Evolutionary conservation across 106 monocot genomes (phyloP), one percentile per base, ranked within the genome.

Genomic region (Hemerocallis citrina): DNA sequence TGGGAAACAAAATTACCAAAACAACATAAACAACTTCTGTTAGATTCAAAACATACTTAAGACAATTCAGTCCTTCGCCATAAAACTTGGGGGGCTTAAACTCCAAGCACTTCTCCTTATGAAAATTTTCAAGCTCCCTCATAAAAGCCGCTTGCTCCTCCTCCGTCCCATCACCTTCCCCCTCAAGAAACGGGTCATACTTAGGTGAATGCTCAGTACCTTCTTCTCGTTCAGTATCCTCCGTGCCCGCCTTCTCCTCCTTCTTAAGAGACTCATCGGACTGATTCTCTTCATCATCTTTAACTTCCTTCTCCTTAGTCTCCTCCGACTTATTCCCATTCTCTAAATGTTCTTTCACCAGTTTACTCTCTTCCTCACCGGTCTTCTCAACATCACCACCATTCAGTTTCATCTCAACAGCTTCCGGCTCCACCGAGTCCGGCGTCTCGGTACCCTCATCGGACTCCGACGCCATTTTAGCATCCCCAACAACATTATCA

Each of bases 81-180:
- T 96, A 96, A 42, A 96, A 96, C 68, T 88, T 96, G 5, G 91
- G 96, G 13, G 96, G 84, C 56, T 96, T 96, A 68, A 87, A 96
- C 55, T 96, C 96, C 69, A 91, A 59, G 65, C 52, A 79, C 59
- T 59, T 87, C 57, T 84, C 96, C 68, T 46, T 90, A 41, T 82
- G 76, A 50, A 91, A 96, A 49, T 49, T 91, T 59, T 96, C 90
- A 43, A 96, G 76, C 45, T 84, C 96, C 50, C 67, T 83, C 91
- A 96, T 91, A 63, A 96, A 96, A 31, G 84, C 81, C 43, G 74
- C 65, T 58, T 96, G 96, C 38, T 82, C 79, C 40, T 96, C 96
- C 64, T 96, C 96, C 47, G 78, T 79, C 7, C 95, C 95, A 59
- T 86, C 86, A 67, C 78, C 90, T 27, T 96, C 81, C 14, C 95